These are phyloP conservation scores for Sugiyamaella grinbergsii DNA, from an alignment of 1,139 yeast genomes.

Conservation along the genomic window DNA sequence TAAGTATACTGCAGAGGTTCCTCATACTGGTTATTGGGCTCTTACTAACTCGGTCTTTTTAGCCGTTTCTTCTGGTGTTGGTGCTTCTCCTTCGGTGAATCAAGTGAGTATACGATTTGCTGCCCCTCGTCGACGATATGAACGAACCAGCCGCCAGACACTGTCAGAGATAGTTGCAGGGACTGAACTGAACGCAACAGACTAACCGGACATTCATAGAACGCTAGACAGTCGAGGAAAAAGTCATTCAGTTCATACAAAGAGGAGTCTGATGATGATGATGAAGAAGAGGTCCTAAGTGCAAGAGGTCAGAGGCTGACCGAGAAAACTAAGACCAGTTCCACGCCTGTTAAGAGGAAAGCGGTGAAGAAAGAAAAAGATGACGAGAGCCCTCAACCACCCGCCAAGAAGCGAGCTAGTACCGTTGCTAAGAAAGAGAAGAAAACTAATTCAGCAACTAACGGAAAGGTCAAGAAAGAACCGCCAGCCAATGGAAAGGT, in stretches of 20 bases:
- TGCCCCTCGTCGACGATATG: no score
- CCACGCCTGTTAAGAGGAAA: slow-evolving; percentile 20
- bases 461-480: slow-evolving; percentile 14
- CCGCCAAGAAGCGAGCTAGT: slow-evolving; percentile 9
- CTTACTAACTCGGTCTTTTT: not conserved
- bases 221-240: slow-evolving; percentile 4
- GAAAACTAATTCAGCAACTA: slow-evolving; percentile 1
- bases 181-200: no score
- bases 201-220: not conserved
- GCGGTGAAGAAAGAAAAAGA: slow-evolving; percentile 13
- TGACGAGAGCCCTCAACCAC: slow-evolving; percentile 8
- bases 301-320: slow-evolving; percentile 4
- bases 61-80: not conserved
- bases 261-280: slow-evolving; percentile 21
- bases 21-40: not conserved
- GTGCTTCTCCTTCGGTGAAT: not conserved
- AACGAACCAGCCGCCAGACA: not conserved
- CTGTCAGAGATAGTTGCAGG: no score
- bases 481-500: slow-evolving; percentile 6
- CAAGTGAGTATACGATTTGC: not conserved
- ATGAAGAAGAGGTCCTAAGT: slow-evolving; percentile 20
- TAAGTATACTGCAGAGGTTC: slow-evolving; percentile 1
- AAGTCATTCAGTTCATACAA: slow-evolving; percentile 5
- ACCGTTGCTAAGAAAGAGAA: slow-evolving; percentile 11
- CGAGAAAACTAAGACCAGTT: not conserved